A percentile compares a stretch with the other conserved stretches of the same genome.
Conservation (phyloP, 768 basidiomycete genomes). For the Rhodotorula babjevae region DNA sequence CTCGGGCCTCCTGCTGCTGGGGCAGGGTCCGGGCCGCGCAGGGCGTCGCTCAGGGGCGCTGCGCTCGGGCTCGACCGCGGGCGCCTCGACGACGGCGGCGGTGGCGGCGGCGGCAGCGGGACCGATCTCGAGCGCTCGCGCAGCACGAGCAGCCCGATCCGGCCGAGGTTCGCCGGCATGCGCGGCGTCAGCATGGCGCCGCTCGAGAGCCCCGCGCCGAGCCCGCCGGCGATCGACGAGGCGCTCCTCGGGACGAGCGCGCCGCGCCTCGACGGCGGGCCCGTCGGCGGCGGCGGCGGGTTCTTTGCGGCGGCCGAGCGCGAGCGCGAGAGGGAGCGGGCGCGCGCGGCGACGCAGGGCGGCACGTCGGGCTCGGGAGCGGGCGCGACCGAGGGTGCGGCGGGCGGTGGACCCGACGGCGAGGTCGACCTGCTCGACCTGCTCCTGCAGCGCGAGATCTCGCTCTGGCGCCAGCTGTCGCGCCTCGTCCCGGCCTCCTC, state of each 20-base stretch:
- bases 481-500: background rate
- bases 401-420: background rate
- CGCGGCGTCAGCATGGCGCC: background rate
- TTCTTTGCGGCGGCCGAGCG: background rate
- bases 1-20: background rate
- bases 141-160: background rate
- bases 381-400: background rate
- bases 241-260: background rate
- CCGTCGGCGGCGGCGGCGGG: background rate
- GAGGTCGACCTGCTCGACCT: constrained; percentile 10
- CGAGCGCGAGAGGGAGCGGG: background rate
- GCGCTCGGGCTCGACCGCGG: too few species aligned
- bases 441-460: constrained; percentile 7
- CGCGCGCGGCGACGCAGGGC: background rate
- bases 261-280: background rate
- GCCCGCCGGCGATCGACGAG: background rate
- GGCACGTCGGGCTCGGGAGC: too few species aligned
- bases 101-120: background rate
- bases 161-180: background rate
- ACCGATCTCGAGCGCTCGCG: background rate
- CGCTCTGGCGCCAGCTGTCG: constrained; percentile 8
- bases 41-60: background rate
- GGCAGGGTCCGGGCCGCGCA: background rate
- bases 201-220: constrained; percentile 2
- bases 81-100: background rate